Conservation (phyloP, 805 yeast species). For the Lachancea sp. region DNA sequence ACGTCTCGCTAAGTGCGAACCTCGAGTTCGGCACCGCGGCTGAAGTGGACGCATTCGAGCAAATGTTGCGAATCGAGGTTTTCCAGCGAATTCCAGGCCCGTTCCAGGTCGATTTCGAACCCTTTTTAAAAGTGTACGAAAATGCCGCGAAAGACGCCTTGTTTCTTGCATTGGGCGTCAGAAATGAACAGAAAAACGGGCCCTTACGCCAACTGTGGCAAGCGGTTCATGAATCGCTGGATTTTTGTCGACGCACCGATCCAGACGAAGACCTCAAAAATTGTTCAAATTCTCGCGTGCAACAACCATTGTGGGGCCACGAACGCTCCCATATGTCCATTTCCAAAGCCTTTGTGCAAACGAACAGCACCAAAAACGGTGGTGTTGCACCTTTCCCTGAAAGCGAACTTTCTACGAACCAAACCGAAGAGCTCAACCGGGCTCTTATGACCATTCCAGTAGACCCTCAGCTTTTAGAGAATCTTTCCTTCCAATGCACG, state of each 20-base stretch:
- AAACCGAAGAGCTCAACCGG: constrained; percentile 2
- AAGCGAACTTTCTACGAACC: too few relatives aligned
- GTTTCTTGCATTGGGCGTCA: constrained; percentile 8
- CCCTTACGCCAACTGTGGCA: not conserved
- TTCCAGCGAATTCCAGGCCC: constrained; percentile 4
- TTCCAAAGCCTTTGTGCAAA: not conserved
- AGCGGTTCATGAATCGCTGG: constrained; percentile 2
- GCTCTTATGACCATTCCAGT: not conserved
- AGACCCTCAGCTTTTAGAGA: not conserved
- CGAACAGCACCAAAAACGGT: too few relatives aligned
- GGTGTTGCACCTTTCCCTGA: too few relatives aligned
- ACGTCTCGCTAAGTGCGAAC: constrained; percentile 22
- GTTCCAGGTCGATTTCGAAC: constrained; percentile 4
- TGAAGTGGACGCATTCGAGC: constrained; percentile 13
- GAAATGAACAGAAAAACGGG: not conserved
- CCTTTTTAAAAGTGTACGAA: constrained; percentile 5
- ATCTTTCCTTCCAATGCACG: constrained; percentile 4
- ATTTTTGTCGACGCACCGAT: constrained; percentile 3
- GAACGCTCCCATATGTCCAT: constrained; percentile 9
- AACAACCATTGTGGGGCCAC: not conserved
- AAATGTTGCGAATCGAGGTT: constrained; percentile 6
- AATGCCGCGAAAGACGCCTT: constrained; percentile 4
- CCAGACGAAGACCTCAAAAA: not conserved
- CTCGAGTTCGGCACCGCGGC: constrained; percentile 8
- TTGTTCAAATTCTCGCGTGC: too few relatives aligned